These are phyloP conservation scores for Fusarium nelsonii DNA, from an alignment of 2,329 filamentous ascomycete species.

Conservation along the genomic window DNA sequence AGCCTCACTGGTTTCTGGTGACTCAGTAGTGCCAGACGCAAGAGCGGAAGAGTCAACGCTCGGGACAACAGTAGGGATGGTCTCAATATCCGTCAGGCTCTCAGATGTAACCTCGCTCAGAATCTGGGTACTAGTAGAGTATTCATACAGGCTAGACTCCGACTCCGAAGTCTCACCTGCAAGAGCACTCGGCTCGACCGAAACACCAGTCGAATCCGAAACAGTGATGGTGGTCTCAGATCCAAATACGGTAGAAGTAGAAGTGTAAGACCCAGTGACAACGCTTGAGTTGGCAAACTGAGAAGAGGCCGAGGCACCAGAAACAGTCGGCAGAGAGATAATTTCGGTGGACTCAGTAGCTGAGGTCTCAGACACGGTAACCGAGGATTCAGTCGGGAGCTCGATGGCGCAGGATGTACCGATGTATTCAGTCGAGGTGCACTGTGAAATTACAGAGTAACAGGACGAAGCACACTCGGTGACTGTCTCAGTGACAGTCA, in stretches of 20 bases:
- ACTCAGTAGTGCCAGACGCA: constrained; percentile 17
- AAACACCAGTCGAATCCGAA: constrained; percentile 6
- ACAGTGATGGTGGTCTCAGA: background rate
- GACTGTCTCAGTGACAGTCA: constrained; percentile 52
- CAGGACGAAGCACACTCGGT: constrained; percentile 48
- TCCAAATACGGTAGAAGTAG: background rate
- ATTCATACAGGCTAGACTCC: constrained; percentile 28
- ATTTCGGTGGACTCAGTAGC: constrained; percentile 5
- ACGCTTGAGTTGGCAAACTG: constrained; percentile 20
- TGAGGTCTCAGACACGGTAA: constrained; percentile 9
- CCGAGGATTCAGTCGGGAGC: constrained; percentile 20
- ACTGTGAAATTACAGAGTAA: constrained; percentile 42
- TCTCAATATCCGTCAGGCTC: constrained; percentile 38
- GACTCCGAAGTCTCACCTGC: constrained; percentile 22
- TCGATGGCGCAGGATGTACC: constrained; percentile 23
- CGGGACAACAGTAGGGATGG: constrained; percentile 35
- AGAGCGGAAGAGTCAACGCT: constrained; percentile 37
- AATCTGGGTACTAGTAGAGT: constrained; percentile 20
- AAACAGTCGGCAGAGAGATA: constrained; percentile 23
- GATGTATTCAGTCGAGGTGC: constrained; percentile 35
- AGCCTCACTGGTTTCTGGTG: background rate
- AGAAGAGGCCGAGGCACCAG: constrained; percentile 8
- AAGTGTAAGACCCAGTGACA: constrained; percentile 5
- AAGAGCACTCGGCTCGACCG: constrained; percentile 23
- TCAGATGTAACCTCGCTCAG: constrained; percentile 2